Base-by-base conservation (phyloP, 2,329 filamentous ascomycete species). In the Claviceps pusilla region DNA sequence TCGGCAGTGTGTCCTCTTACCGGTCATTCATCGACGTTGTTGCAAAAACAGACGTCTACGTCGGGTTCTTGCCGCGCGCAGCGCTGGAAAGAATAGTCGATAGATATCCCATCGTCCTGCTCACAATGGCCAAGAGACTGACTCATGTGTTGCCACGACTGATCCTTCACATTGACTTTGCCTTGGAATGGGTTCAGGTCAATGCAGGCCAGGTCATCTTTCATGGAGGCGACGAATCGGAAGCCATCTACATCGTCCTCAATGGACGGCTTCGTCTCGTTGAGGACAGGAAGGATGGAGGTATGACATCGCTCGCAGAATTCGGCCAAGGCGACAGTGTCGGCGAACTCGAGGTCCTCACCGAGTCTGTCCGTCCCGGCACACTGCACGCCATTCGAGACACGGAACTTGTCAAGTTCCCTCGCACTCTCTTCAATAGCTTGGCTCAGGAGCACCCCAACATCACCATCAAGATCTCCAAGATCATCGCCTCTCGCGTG, bases 401-500 rank as follows among this genome's bases (percentile, higher is more conserved):
- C 59, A 97, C 93, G 0, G 93, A 98, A 66, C 73, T 98, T 33
- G 91, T 94, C 56, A 97, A 95, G 63, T 95, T 98, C 57, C 93
- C 93, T 0, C 87, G 91, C 56, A 95, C 89, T 0, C 73, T 98
- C 1, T 98, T 98, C 75, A 98, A 98, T 73, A 98, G 93, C 64
- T 79, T 98, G 53, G 93, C 93, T 0, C 86, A 95, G 65, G 93
- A 98, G 64, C 93, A 98, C 64, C 93, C 93, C 5, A 94, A 89
- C 47, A 98, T 98, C 64, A 97, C 93, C 0, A 97, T 98, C 68
- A 96, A 97, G 69, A 95, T 98, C 33, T 97, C 93, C 1, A 98
- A 97, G 68, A 93, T 98, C 61, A 96, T 98, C 62, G 93, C 93
- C 0, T 89, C 90, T 41, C 83, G 93, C 3, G 97, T 98, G 93